These are phyloP conservation scores for Rhodotorula babjevae DNA, from an alignment of 768 basidiomycete species.

Conservation along the genomic window DNA sequence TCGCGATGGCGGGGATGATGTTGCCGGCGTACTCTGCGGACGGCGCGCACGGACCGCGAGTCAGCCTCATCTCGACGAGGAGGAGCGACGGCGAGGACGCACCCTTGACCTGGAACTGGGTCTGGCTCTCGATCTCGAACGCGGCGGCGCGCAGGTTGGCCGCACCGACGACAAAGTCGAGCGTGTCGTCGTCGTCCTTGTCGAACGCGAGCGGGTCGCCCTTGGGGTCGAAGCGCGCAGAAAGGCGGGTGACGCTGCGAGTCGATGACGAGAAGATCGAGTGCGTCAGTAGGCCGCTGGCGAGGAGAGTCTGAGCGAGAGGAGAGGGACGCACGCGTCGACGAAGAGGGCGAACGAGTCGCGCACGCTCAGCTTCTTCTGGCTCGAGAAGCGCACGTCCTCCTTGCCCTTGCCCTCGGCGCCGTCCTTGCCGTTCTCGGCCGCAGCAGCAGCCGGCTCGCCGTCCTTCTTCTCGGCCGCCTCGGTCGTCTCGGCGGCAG, in stretches of 20 bases:
- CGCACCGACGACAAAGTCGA: constrained; percentile 93
- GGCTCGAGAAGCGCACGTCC: constrained; percentile 64
- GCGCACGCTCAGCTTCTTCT: constrained; percentile 65
- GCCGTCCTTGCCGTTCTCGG: background rate
- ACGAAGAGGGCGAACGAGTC: constrained; percentile 81
- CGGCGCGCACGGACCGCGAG: too few species aligned
- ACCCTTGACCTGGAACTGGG: constrained; percentile 97
- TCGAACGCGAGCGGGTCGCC: constrained; percentile 61
- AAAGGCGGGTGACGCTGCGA: constrained; percentile 70
- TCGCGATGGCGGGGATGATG: constrained; percentile 98
- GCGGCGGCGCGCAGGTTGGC: constrained; percentile 87
- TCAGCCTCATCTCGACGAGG: too few species aligned
- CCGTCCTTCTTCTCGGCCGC: background rate
- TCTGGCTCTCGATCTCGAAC: constrained; percentile 82
- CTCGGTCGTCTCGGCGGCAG: constrained; percentile 41
- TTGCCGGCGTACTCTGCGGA: constrained; percentile 93
- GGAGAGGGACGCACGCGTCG: constrained; percentile 59
- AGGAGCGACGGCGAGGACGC: constrained; percentile 12
- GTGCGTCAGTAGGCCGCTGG: background rate
- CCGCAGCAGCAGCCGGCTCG: background rate
- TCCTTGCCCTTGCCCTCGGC: constrained; percentile 67
- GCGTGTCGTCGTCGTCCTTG: constrained; percentile 94
- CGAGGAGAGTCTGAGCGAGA: too few species aligned
- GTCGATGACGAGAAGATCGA: too few species aligned
- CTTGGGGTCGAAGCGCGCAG: constrained; percentile 52